phyloP scores from a whole-genome alignment of 306 rosid genomes.

The Pueraria montana region DNA sequence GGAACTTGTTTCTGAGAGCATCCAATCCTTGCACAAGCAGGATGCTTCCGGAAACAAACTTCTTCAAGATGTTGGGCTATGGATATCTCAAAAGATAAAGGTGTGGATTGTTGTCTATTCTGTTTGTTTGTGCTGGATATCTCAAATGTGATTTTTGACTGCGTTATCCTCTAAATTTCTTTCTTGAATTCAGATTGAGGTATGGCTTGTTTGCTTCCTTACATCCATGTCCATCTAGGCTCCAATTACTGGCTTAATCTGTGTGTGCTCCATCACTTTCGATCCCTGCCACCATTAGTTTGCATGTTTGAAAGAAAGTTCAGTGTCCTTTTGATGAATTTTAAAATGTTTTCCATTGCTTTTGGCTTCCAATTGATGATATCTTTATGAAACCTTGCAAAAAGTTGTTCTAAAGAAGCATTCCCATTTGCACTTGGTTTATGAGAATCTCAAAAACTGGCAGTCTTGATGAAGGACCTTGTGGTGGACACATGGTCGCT shows the following conservation, averaged over 20 bases:
- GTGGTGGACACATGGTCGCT: slow-evolving; percentile 10
- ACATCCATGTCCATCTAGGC: slow-evolving; percentile 11
- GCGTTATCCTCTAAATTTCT: neutral
- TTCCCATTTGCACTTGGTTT: slow-evolving; percentile 20
- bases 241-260: neutral
- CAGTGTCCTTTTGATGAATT: slow-evolving; percentile 22
- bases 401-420: slow-evolving; percentile 2
- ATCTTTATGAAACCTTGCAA: neutral
- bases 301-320: slow-evolving; percentile 29
- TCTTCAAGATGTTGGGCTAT: slow-evolving; percentile 94
- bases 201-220: slow-evolving; percentile 18
- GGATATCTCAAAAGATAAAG: slow-evolving; percentile 92
- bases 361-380: slow-evolving; percentile 22
- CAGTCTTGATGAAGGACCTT: slow-evolving; percentile 55
- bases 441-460: neutral
- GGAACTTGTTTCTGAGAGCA: slow-evolving; percentile 77
- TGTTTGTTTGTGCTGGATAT: slow-evolving; percentile 14
- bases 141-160: neutral
- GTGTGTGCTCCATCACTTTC: neutral
- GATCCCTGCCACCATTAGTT: neutral
- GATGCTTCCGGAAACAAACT: slow-evolving; percentile 98
- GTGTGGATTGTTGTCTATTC: slow-evolving; percentile 50
- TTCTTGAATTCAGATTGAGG: slow-evolving; percentile 13
- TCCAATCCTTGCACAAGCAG: slow-evolving; percentile 56
- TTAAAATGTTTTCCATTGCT: neutral